These are phyloP conservation scores for Orbilia javanica DNA, from an alignment of 2,329 filamentous ascomycete species.

Conservation along the genomic window DNA sequence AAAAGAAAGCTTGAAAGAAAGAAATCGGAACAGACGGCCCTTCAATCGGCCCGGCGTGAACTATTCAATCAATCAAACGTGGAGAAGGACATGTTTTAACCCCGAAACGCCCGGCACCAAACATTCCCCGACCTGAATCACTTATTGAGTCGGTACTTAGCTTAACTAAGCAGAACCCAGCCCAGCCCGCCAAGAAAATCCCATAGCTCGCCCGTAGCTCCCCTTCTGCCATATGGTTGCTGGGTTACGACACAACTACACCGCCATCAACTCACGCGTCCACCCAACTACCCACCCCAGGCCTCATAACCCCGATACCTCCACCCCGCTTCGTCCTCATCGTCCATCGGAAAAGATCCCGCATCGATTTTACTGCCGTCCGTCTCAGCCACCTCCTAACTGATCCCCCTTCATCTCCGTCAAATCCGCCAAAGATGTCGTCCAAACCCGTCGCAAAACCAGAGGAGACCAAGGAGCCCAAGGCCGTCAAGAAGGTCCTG, in stretches of 20 bases:
- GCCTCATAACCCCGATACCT: background rate
- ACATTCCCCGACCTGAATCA: background rate
- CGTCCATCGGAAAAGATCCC: background rate
- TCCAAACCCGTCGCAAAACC: constrained; percentile 51
- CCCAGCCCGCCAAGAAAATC: background rate
- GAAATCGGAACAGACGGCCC: no score
- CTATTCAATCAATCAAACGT: no score
- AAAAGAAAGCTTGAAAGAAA: no score
- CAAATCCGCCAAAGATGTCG: constrained; percentile 25
- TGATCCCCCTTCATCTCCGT: background rate
- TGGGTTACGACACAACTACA: no score
- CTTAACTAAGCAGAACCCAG: background rate
- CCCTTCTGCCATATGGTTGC: no score
- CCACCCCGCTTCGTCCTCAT: background rate
- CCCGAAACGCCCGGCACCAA: background rate
- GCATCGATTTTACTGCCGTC: background rate
- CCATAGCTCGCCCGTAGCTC: background rate
- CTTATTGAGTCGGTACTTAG: no score
- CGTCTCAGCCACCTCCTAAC: background rate
- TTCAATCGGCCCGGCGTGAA: no score
- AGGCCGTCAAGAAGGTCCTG: constrained; percentile 72
- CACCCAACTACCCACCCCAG: background rate
- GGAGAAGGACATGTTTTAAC: background rate
- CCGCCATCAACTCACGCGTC: constrained; percentile 39
- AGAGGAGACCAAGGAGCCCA: constrained; percentile 51